phyloP scores from a whole-genome alignment of 768 basidiomycete genomes.

The Holtermannia corniformis region DNA sequence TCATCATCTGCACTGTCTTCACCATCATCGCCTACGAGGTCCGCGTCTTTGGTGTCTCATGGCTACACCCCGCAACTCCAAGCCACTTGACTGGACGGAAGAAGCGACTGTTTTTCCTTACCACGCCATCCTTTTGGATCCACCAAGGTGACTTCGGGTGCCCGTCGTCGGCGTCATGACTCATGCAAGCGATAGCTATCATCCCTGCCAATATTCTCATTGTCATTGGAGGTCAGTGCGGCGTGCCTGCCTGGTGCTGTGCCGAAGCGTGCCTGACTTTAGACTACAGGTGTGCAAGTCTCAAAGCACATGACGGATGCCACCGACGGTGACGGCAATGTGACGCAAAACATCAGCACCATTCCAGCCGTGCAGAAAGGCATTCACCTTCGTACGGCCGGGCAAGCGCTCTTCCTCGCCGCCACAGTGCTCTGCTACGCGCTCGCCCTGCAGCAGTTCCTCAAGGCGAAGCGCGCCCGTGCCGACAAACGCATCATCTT shows the following conservation, averaged over 20 bases:
- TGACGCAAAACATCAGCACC: not conserved
- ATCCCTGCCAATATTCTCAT: constrained; percentile 3
- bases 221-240: constrained; percentile 1
- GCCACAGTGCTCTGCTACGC: not conserved
- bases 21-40: constrained; percentile 1
- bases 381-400: not conserved
- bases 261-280: not conserved
- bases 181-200: not conserved
- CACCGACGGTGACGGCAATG: not conserved
- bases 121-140: not conserved
- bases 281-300: not conserved
- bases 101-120: not conserved
- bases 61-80: constrained; percentile 2
- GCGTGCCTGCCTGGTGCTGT: not conserved
- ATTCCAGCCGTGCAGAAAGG: not conserved
- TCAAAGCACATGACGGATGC: not conserved
- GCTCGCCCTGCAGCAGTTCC: not conserved
- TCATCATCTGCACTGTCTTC: constrained; percentile 1
- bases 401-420: constrained; percentile 4
- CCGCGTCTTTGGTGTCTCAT: not conserved
- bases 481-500: not conserved
- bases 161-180: not conserved
- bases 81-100: not conserved
- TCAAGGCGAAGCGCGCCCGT: not conserved
- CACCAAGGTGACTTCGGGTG: constrained; percentile 1